A percentile compares a stretch with the other conserved stretches of the same genome.
phyloP scores from a whole-genome alignment of 208 protist species.

The Trypanosoma congolense region DNA sequence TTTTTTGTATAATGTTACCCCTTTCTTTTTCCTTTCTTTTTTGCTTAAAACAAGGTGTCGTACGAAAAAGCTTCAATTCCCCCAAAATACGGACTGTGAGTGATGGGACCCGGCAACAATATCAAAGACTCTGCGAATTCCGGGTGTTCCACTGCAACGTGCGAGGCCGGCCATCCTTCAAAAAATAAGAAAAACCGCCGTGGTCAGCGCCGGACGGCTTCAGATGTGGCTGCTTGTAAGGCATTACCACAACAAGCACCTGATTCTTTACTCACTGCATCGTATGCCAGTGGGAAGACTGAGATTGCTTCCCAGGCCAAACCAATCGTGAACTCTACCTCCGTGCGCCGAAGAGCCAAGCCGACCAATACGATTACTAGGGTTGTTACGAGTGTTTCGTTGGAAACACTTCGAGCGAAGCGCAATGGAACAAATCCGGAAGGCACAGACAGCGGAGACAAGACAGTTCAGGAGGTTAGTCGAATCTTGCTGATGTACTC shows the following conservation, averaged over 20 bases:
- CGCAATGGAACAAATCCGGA: conserved; percentile 21
- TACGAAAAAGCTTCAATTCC: too few relatives aligned
- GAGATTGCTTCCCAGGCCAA: neutral
- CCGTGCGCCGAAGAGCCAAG: conserved; percentile 19
- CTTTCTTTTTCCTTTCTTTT: too few relatives aligned
- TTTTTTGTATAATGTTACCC: too few relatives aligned
- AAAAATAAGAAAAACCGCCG: neutral
- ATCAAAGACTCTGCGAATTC: too few relatives aligned
- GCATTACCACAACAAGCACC: neutral
- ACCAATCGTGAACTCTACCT: conserved; percentile 13
- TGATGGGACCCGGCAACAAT: too few relatives aligned
- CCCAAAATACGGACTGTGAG: too few relatives aligned
- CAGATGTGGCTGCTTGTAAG: neutral
- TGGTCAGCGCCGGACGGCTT: neutral
- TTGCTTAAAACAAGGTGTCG: too few relatives aligned
- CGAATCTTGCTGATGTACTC: conserved; percentile 27
- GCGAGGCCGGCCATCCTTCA: neutral
- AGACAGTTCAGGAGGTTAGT: conserved; percentile 26
- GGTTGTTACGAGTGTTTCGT: conserved; percentile 21
- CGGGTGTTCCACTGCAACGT: neutral
- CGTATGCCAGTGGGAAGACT: conserved; percentile 13
- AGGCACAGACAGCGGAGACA: conserved; percentile 2
- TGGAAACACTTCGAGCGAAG: conserved; percentile 22
- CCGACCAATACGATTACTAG: conserved; percentile 32
- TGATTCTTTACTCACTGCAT: conserved; percentile 5